These are phyloP conservation scores for Monosporascus sp. DNA, from an alignment of 2,329 filamentous ascomycete genomes.

Conservation along the genomic window DNA sequence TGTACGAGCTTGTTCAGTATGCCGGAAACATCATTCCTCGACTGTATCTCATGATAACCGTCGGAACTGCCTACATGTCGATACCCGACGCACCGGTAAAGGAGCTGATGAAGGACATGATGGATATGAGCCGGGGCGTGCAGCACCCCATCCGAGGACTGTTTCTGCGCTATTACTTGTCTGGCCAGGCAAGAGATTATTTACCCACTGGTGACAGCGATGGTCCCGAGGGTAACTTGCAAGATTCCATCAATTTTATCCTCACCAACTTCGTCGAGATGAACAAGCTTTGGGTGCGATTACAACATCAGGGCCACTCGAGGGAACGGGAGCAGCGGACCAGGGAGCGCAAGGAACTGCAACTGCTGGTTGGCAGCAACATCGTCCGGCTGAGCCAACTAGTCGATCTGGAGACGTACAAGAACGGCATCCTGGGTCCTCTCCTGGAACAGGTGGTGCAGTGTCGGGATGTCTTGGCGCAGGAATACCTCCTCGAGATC, in stretches of 20 bases:
- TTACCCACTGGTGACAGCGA: constrained; percentile 78
- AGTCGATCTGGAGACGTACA: constrained; percentile 92
- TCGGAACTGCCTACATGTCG: constrained; percentile 98
- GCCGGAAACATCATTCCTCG: constrained; percentile 95
- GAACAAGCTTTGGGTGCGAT: constrained; percentile 98
- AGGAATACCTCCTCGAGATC: constrained; percentile 96
- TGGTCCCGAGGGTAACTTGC: constrained; percentile 89
- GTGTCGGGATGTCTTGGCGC: constrained; percentile 91
- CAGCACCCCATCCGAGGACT: constrained; percentile 94
- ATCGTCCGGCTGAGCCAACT: constrained; percentile 91
- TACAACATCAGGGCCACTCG: constrained; percentile 97
- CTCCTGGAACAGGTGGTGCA: constrained; percentile 96
- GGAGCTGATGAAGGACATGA: constrained; percentile 99
- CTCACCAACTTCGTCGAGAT: constrained; percentile 99
- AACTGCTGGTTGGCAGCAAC: constrained; percentile 93
- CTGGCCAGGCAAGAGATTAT: constrained; percentile 86
- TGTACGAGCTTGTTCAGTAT: constrained; percentile 98
- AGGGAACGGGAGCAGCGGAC: constrained; percentile 89
- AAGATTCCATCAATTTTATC: constrained; percentile 97
- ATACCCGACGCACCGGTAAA: constrained; percentile 98
- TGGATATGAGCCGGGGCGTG: constrained; percentile 99
- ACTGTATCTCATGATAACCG: constrained; percentile 98
- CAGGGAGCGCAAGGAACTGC: constrained; percentile 90
- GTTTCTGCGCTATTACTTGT: constrained; percentile 93
- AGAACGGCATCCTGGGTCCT: constrained; percentile 80